These are phyloP conservation scores for Exophiala lecanii-corni DNA, from an alignment of 2,329 filamentous ascomycete genomes.

Conservation along the genomic window DNA sequence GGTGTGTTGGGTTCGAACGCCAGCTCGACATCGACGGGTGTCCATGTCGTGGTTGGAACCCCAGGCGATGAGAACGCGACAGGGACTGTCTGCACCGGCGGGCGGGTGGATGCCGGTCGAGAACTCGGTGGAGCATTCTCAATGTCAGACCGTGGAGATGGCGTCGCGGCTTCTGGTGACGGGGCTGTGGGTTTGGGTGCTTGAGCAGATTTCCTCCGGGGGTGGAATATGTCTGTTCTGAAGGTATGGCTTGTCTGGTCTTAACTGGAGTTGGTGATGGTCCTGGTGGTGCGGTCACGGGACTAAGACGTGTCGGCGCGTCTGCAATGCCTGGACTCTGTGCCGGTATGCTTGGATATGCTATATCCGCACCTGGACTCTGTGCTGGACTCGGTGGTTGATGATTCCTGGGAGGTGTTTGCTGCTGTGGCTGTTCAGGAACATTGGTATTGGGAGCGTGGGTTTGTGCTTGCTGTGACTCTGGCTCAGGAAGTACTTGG, in stretches of 20 bases:
- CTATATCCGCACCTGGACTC: slow-evolving; percentile 8
- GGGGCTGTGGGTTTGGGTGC: neutral
- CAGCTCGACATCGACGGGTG: slow-evolving; percentile 68
- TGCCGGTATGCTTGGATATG: slow-evolving; percentile 16
- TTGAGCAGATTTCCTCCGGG: no score
- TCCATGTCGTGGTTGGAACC: slow-evolving; percentile 57
- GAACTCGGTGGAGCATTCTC: slow-evolving; percentile 74
- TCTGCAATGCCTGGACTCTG: slow-evolving; percentile 11
- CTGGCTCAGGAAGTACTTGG: slow-evolving; percentile 2
- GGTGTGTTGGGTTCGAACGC: slow-evolving; percentile 52
- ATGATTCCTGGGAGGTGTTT: no score
- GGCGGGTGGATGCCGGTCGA: slow-evolving; percentile 47
- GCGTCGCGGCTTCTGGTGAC: slow-evolving; percentile 7
- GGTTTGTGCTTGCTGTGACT: slow-evolving; percentile 4
- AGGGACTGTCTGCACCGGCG: slow-evolving; percentile 27
- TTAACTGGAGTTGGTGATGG: slow-evolving; percentile 15
- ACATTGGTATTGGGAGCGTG: no score
- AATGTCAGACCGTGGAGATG: slow-evolving; percentile 52
- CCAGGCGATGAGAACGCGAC: slow-evolving; percentile 58
- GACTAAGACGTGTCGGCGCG: slow-evolving; percentile 9
- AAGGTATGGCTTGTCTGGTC: slow-evolving; percentile 3
- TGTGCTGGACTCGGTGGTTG: slow-evolving; percentile 1
- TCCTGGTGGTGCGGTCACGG: slow-evolving; percentile 12
- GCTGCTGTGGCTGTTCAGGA: no score
- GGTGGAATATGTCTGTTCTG: slow-evolving; percentile 4